Conservation (phyloP, 345 rosid genomes). For the Cardamine chenopodiifolia region DNA sequence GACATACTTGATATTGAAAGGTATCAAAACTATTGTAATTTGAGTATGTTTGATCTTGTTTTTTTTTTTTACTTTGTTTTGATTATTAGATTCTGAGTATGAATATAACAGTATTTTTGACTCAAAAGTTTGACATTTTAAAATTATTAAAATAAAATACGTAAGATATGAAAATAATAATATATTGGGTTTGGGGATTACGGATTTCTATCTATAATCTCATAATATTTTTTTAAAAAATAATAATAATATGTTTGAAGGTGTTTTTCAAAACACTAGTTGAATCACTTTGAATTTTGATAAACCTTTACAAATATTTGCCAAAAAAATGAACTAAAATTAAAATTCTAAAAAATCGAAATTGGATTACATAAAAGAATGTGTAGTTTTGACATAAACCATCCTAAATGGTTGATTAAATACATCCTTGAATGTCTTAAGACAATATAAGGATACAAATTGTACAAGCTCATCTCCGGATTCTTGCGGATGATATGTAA, state of each 20-base stretch:
- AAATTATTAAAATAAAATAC: too few species aligned
- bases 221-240: too few species aligned
- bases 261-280: background rate
- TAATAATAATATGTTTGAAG: background rate
- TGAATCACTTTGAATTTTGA: background rate
- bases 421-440: background rate
- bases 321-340: background rate
- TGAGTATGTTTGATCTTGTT: too few species aligned
- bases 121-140: too few species aligned
- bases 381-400: background rate
- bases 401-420: background rate
- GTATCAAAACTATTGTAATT: too few species aligned
- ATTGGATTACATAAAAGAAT: background rate
- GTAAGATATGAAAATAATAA: too few species aligned
- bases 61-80: too few species aligned
- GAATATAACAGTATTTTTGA: too few species aligned
- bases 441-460: background rate
- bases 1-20: background rate
- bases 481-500: conserved; percentile 11
- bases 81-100: too few species aligned
- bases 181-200: too few species aligned
- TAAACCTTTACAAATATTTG: background rate
- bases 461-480: background rate
- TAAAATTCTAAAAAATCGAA: background rate
- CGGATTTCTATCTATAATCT: too few species aligned